Evolutionary conservation across 192 early-diverging fungal genomes (phyloP).

Genomic region (Coemansia sp.): DNA sequence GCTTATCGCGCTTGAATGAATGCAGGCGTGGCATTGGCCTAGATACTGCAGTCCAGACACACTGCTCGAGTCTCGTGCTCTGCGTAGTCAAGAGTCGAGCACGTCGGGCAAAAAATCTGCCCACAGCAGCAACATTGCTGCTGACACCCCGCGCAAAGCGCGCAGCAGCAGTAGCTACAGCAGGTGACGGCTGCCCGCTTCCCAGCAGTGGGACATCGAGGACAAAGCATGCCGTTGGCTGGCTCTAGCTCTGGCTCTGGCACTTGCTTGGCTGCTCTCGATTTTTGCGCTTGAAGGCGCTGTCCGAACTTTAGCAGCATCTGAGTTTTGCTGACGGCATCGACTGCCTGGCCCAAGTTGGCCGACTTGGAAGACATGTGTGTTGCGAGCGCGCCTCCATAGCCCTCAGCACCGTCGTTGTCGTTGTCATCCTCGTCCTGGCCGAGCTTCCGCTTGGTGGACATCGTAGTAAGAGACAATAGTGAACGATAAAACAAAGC

Average conservation of each 20-base stretch:
- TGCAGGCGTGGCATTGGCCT: neutral
- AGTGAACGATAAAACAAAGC: neutral
- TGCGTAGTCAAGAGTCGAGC: slow-evolving; percentile 49
- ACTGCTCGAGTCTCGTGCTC: slow-evolving; percentile 46
- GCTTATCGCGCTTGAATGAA: neutral
- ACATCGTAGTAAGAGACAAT: slow-evolving; percentile 14
- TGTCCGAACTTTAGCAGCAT: slow-evolving; percentile 55
- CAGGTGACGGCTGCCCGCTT: neutral
- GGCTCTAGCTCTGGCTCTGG: neutral
- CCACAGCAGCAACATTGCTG: slow-evolving; percentile 39
- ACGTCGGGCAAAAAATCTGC: slow-evolving; percentile 35
- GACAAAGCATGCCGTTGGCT: neutral
- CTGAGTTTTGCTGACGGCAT: slow-evolving; percentile 22
- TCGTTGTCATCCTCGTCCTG: slow-evolving; percentile 13
- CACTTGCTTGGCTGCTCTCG: slow-evolving; percentile 4
- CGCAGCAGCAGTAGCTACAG: slow-evolving; percentile 35
- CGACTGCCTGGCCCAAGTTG: slow-evolving; percentile 27
- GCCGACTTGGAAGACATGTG: slow-evolving; percentile 12
- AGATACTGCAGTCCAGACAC: slow-evolving; percentile 48
- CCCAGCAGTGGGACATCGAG: slow-evolving; percentile 23
- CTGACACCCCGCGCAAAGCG: slow-evolving; percentile 28
- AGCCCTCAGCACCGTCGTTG: slow-evolving; percentile 2
- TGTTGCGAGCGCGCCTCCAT: neutral
- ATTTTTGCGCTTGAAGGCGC: slow-evolving; percentile 21
- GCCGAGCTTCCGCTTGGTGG: slow-evolving; percentile 29